Base-by-base conservation (phyloP, 139 green algal species). In the Parachlorella kessleri region DNA sequence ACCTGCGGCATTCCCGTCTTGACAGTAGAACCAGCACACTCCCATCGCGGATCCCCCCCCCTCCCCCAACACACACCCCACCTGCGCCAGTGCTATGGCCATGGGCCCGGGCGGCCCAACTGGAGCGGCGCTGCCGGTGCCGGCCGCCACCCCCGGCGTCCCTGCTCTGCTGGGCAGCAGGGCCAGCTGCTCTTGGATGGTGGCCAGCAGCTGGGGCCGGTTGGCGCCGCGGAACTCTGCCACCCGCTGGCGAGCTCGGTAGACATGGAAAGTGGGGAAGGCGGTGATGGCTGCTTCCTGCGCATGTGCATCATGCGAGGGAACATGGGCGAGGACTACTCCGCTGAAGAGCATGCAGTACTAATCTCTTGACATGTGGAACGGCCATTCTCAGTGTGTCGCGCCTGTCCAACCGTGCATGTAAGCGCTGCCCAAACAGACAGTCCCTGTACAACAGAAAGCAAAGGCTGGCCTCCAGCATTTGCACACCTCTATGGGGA, bases 241-340 rank as follows among this genome's bases (percentile, higher is more conserved):
- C 35, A 80, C 73, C 73, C 53, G 53, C 21, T 26, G 28, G 30
- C 53, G 59, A n/a, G 35, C 38, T 2, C 48, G 33, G 59, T 82
- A 84, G 3, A 88, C 28, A 26, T 88, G 71, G 48, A 88, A 77
- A 7, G 84, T 88, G 37, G 84, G 84, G 66, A 84, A 87, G 36
- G 72, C 81, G 24, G 37, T 14, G 36, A 88, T 65, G 10, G 33
- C n/a, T 6, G 35, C 4, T 8, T 39, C 28, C 18, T n/a, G n/a
- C n/a, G n/a, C n/a, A n/a, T n/a, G n/a, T n/a, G n/a, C n/a, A n/a
- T n/a, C n/a, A n/a, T n/a, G n/a, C n/a, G n/a, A n/a, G n/a, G n/a
- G n/a, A n/a, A n/a, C n/a, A n/a, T n/a, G n/a, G n/a, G n/a, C n/a
- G n/a, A n/a, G n/a, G n/a, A n/a, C n/a, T n/a, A n/a, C n/a, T n/a